A percentile compares a stretch with the other conserved stretches of the same genome.
Conservation (phyloP, 768 basidiomycete genomes). For the Termitomyces sp. region DNA sequence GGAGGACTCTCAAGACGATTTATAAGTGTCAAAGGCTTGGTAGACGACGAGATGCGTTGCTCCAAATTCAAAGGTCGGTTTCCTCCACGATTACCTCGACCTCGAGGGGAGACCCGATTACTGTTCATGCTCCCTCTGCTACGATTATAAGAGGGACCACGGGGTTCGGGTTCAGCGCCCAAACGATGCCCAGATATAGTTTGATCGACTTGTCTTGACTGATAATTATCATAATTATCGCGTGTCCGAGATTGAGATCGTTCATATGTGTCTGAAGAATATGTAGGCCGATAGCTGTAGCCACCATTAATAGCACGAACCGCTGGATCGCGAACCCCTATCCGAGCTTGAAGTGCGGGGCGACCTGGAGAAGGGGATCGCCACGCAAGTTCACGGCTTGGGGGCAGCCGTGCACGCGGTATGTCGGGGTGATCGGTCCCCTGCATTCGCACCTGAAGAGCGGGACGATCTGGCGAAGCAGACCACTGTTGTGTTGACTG, state of each 20-base stretch:
- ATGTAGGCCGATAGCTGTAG: constrained; percentile 17
- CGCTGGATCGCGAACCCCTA: constrained; percentile 5
- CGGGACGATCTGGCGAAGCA: background rate
- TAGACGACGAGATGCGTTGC: constrained; percentile 25
- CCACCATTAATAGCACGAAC: constrained; percentile 8
- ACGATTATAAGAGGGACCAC: constrained; percentile 1
- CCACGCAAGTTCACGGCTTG: constrained; percentile 3
- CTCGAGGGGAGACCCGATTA: constrained; percentile 11
- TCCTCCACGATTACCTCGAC: constrained; percentile 18
- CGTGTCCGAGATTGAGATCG: constrained; percentile 5
- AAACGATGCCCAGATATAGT: background rate
- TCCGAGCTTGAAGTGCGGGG: constrained; percentile 17
- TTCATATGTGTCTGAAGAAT: constrained; percentile 7
- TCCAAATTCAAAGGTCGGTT: constrained; percentile 19
- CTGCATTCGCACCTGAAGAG: constrained; percentile 6
- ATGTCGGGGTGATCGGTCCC: background rate
- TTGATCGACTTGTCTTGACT: background rate
- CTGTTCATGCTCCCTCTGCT: background rate
- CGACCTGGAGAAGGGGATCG: constrained; percentile 24
- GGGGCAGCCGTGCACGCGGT: constrained; percentile 2
- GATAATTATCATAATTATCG: constrained; percentile 4
- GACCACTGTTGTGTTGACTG: background rate
- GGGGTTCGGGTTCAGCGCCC: constrained; percentile 4
- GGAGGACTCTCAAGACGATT: constrained; percentile 13
- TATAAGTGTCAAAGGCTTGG: constrained; percentile 21